Percentiles rank a stretch among this genome's conserved stretches.
Evolutionary conservation across 2,329 filamentous ascomycete genomes (phyloP).

Genomic region (Penicillium sp.): DNA sequence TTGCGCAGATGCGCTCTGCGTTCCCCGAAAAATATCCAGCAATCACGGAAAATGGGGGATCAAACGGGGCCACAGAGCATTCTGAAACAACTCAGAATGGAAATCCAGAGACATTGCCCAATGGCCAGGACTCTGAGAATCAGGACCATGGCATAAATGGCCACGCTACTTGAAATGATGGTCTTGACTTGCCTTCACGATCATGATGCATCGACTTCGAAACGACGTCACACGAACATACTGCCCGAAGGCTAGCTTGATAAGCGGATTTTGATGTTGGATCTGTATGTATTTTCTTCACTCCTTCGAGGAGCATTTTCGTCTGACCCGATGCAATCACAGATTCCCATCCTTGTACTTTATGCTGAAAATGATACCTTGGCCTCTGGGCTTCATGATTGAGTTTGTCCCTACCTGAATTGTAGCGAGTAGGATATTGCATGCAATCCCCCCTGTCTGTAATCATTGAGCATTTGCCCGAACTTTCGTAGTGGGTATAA

Average conservation of each 20-base stretch:
- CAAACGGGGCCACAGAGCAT: background rate
- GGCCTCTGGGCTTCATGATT: background rate
- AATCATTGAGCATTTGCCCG: too few species aligned
- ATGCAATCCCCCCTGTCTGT: too few species aligned
- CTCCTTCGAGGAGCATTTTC: background rate
- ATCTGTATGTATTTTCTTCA: background rate
- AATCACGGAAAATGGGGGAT: conserved; percentile 9
- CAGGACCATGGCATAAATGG: conserved; percentile 6
- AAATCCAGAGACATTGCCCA: background rate
- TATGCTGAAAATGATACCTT: conserved; percentile 3
- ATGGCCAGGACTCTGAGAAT: conserved; percentile 2
- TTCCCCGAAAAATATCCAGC: conserved; percentile 31
- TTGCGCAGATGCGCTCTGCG: conserved; percentile 33
- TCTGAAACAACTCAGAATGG: background rate
- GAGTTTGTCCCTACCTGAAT: background rate
- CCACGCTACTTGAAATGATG: conserved; percentile 10
- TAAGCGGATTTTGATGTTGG: background rate
- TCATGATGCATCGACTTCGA: conserved; percentile 10
- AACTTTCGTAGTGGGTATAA: too few species aligned
- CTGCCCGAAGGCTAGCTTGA: background rate
- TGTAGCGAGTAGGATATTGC: background rate
- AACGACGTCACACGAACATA: conserved; percentile 3
- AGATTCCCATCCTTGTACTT: conserved; percentile 1
- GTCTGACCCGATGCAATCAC: background rate
- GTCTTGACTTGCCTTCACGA: conserved; percentile 4